Conservation (phyloP, 495 filamentous ascomycete species). For the Monascus purpureus region DNA sequence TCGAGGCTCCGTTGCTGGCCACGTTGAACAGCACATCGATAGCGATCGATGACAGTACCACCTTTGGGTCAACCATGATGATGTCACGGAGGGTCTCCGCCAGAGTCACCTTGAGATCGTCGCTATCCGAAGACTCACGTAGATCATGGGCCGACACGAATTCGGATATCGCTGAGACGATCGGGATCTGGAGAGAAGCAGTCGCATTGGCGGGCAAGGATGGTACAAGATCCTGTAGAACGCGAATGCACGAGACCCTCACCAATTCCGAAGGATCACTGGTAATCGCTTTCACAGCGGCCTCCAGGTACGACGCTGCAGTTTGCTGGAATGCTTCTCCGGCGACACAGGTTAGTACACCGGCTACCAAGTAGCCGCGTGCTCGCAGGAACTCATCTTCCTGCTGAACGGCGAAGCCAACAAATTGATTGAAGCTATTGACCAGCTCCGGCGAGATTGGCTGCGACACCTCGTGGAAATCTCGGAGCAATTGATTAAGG, state of each 20-base stretch:
- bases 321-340: slow-evolving; percentile 39
- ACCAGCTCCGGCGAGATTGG: slow-evolving; percentile 50
- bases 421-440: slow-evolving; percentile 57
- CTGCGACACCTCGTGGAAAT: slow-evolving; percentile 64
- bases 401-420: slow-evolving; percentile 62
- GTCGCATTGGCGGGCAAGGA: slow-evolving; percentile 38
- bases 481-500: slow-evolving; percentile 63
- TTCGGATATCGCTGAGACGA: slow-evolving; percentile 60
- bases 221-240: slow-evolving; percentile 68
- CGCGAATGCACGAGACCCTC: slow-evolving; percentile 80
- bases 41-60: slow-evolving; percentile 56
- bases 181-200: slow-evolving; percentile 50
- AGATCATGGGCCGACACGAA: slow-evolving; percentile 70
- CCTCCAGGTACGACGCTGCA: slow-evolving; percentile 51
- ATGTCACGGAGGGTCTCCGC: slow-evolving; percentile 77
- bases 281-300: slow-evolving; percentile 59
- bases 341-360: slow-evolving; percentile 48
- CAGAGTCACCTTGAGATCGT: slow-evolving; percentile 81
- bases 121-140: slow-evolving; percentile 66
- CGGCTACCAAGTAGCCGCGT: slow-evolving; percentile 73
- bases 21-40: slow-evolving; percentile 81
- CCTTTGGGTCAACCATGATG: slow-evolving; percentile 59
- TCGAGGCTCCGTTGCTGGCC: slow-evolving; percentile 72
- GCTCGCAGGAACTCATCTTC: slow-evolving; percentile 59
- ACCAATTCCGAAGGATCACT: slow-evolving; percentile 72